Conservation (phyloP, 1,284 basidiomycete species). For the Puccinia brachypodii region DNA sequence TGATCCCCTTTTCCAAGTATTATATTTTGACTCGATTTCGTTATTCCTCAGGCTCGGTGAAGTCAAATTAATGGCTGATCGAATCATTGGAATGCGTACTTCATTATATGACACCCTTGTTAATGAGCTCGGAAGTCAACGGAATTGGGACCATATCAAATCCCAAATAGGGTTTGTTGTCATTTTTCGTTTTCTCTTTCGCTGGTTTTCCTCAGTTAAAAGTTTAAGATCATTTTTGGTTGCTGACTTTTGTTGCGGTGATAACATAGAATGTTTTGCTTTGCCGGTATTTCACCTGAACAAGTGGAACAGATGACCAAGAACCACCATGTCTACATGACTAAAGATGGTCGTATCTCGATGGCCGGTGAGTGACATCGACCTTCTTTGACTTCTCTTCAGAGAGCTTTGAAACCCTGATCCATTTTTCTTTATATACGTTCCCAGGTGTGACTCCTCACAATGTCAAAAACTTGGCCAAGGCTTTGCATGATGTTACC, state of each 20-base stretch:
- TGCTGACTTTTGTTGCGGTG: neutral
- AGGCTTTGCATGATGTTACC: conserved; percentile 28
- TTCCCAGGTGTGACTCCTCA: conserved; percentile 31
- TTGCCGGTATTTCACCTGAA: conserved; percentile 54
- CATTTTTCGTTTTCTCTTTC: conserved; percentile 51
- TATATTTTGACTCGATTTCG: neutral
- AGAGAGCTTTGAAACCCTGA: no score
- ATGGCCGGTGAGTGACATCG: conserved; percentile 57
- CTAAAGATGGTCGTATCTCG: conserved; percentile 57
- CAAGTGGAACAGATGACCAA: conserved; percentile 56
- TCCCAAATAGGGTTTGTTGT: conserved; percentile 56
- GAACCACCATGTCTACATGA: conserved; percentile 58
- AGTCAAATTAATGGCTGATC: conserved; percentile 58
- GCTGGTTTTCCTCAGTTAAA: conserved; percentile 61
- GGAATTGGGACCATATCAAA: conserved; percentile 58
- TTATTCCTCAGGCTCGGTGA: conserved; percentile 54
- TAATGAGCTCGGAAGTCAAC: conserved; percentile 56
- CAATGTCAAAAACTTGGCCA: conserved; percentile 36
- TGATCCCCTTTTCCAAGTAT: neutral
- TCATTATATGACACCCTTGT: conserved; percentile 56
- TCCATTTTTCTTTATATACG: no score
- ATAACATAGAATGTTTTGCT: conserved; percentile 36
- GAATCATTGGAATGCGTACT: conserved; percentile 58
- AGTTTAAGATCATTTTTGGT: neutral
- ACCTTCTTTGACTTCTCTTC: no score